Conservation (phyloP, 176 grass and related monocot species). For the Musa itinerans region DNA sequence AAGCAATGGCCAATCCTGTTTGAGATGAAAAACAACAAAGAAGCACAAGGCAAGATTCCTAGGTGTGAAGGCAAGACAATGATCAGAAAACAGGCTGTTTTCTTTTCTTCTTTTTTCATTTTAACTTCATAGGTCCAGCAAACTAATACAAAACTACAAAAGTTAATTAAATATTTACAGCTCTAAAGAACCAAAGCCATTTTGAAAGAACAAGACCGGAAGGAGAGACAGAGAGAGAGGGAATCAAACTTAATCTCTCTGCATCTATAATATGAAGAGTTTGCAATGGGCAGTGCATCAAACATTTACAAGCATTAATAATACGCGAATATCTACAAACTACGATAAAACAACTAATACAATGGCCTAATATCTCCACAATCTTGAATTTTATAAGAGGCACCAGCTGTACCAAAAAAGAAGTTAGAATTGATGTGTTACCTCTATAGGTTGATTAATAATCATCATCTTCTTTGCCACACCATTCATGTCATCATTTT, state of each 20-base stretch:
- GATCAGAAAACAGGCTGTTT: too few relatives aligned
- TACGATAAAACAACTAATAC: neutral
- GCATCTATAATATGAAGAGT: neutral
- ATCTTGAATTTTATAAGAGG: neutral
- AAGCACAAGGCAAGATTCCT: neutral
- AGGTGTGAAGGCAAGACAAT: neutral
- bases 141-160: neutral
- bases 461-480: conserved; percentile 39
- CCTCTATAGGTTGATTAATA: conserved; percentile 45
- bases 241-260: neutral
- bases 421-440: conserved; percentile 34
- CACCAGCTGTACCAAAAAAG: neutral
- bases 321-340: neutral
- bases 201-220: neutral
- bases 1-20: too few relatives aligned
- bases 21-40: too few relatives aligned
- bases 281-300: neutral
- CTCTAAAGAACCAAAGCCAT: neutral
- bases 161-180: neutral
- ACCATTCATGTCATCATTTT: conserved; percentile 31
- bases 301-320: neutral
- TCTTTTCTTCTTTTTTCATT: neutral
- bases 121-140: neutral
- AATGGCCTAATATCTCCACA: neutral
- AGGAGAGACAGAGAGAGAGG: neutral